Evolutionary conservation across 2,329 filamentous ascomycete genomes (phyloP).

Genomic region (Scopulariopsis brevicaulis): DNA sequence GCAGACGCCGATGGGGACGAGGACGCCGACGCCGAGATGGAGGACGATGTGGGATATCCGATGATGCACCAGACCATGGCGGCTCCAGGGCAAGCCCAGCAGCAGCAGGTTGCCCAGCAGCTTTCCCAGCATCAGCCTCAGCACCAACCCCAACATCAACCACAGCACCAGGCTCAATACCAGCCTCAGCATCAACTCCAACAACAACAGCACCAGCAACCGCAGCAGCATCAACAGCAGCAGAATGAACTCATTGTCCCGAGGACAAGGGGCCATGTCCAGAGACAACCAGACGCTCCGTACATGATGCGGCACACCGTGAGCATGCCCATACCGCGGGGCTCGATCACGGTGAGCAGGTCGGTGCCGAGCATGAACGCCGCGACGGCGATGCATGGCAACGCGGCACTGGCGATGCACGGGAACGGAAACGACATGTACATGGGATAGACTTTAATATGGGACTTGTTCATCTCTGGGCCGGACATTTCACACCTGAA

Average conservation of each 20-base stretch:
- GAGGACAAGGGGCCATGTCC: slow-evolving; percentile 23
- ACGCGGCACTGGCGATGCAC: slow-evolving; percentile 30
- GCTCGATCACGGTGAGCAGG: slow-evolving; percentile 26
- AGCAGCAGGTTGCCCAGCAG: slow-evolving; percentile 27
- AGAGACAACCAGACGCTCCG: slow-evolving; percentile 22
- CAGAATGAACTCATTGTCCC: slow-evolving; percentile 31
- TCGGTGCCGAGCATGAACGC: slow-evolving; percentile 33
- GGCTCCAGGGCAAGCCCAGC: neutral
- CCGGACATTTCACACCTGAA: neutral
- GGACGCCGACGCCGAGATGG: slow-evolving; percentile 39
- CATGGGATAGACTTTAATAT: slow-evolving; percentile 29
- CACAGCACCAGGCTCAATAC: slow-evolving; percentile 16
- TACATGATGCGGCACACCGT: slow-evolving; percentile 31
- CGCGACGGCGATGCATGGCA: slow-evolving; percentile 23
- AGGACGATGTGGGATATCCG: slow-evolving; percentile 33
- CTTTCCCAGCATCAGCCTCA: slow-evolving; percentile 23
- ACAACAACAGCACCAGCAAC: neutral
- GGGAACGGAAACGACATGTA: slow-evolving; percentile 38
- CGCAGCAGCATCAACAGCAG: slow-evolving; percentile 9
- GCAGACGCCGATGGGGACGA: slow-evolving; percentile 15
- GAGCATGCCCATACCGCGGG: slow-evolving; percentile 20
- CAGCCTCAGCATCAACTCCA: neutral
- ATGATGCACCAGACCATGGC: neutral
- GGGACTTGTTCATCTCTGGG: neutral
- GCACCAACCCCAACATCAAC: neutral